Base-by-base conservation (phyloP, 2,329 filamentous ascomycete species). In the Ascochyta pisi region DNA sequence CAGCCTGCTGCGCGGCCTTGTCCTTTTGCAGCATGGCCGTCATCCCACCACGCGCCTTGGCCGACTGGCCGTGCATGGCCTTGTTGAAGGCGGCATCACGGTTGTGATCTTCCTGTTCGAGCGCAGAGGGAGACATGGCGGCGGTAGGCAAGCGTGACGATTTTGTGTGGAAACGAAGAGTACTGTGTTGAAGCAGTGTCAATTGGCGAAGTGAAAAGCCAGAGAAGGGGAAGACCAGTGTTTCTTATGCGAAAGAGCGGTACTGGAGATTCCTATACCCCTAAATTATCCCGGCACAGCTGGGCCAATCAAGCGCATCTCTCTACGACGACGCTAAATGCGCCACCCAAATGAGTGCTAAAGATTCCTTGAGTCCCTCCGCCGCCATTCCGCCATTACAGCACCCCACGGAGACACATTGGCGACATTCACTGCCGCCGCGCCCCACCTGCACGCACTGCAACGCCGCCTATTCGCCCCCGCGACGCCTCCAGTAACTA, bases 41-140 rank as follows among this genome's bases (percentile, higher is more conserved):
- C 68, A 97, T 85, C 65, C 91, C 91, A 71, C 89, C 90, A 53
- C 83, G 79, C 40, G 86, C 85, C 73, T 87, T 78, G 45, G 91
- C 82, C 50, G 91, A 92, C 61, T 84, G 82, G 65, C 85, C 91
- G 78, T 97, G 93, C 82, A 96, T 83, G 65, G 87, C 91, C 81
- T 92, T 90, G 83, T 91, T 93, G 84, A 96, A 96, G 66, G 86
- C 89, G 62, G 91, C 91, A 89, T 96, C 92, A 68, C 92, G 91
- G 73, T 79, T 75, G 77, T 93, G 89, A 76, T 96, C 87, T 80
- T 96, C 91, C 71, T 82, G 80, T 84, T 96, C 92, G 75, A 96
- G 89, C 58, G 76, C 74, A 62, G 75, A 67, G 46, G 83, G 81
- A 66, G 82, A 77, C 83, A 85, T 85, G 60, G 64, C 78, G 69